Percentiles rank a stretch among this genome's conserved stretches.
phyloP scores from a whole-genome alignment of 1,284 basidiomycete species.

The Leccinum angustisporum region DNA sequence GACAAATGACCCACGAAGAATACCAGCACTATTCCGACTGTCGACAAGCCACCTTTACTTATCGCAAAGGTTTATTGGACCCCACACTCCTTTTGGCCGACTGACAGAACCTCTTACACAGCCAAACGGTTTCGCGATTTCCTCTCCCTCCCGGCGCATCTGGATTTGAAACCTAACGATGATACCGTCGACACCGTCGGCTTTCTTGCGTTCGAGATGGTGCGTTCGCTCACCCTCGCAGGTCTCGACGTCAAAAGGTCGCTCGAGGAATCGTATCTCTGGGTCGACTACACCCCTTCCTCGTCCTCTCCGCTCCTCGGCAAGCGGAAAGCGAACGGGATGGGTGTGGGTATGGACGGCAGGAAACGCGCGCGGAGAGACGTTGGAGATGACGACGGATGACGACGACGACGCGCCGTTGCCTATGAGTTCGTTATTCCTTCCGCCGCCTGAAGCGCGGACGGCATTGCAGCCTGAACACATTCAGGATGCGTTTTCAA shows the following conservation, averaged over 20 bases:
- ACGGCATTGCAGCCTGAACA: slow-evolving; percentile 79
- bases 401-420: slow-evolving; percentile 57
- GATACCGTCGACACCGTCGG: slow-evolving; percentile 97
- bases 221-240: slow-evolving; percentile 86
- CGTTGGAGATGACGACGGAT: slow-evolving; percentile 52
- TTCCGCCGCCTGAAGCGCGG: slow-evolving; percentile 76
- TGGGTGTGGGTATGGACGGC: slow-evolving; percentile 44
- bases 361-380: slow-evolving; percentile 60
- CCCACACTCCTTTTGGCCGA: not conserved
- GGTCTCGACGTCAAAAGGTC: slow-evolving; percentile 81
- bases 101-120: slow-evolving; percentile 31
- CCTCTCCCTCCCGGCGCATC: slow-evolving; percentile 84
- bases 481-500: slow-evolving; percentile 84
- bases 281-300: slow-evolving; percentile 52
- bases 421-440: slow-evolving; percentile 71
- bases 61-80: slow-evolving; percentile 73
- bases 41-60: slow-evolving; percentile 95
- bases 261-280: slow-evolving; percentile 45
- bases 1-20: slow-evolving; percentile 41
- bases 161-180: slow-evolving; percentile 91
- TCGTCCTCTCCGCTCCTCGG: slow-evolving; percentile 56
- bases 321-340: slow-evolving; percentile 56
- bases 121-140: slow-evolving; percentile 96
- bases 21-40: slow-evolving; percentile 98
- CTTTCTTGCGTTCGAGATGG: slow-evolving; percentile 94